phyloP scores from a whole-genome alignment of 331 rosid species.

The Stylosanthes scabra region DNA sequence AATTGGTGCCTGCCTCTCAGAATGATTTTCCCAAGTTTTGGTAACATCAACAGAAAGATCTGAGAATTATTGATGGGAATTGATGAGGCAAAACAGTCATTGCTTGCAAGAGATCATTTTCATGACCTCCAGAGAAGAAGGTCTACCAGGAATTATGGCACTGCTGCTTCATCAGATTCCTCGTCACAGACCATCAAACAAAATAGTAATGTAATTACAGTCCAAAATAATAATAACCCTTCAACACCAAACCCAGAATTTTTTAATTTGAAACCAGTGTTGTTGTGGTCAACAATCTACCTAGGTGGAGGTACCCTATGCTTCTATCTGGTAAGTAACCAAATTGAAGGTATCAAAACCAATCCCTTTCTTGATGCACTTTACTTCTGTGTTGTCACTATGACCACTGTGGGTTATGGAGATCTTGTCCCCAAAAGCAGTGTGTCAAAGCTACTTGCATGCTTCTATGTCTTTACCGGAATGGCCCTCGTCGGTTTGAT shows the following conservation, averaged over 20 bases:
- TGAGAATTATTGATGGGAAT: conserved; percentile 50
- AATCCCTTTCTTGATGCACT: conserved; percentile 70
- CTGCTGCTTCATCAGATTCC: conserved; percentile 17
- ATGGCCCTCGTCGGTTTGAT: conserved; percentile 75
- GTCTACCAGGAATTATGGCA: conserved; percentile 1
- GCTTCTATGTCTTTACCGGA: conserved; percentile 75
- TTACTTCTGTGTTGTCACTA: conserved; percentile 86
- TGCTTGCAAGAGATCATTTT: conserved; percentile 54
- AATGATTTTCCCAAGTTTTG: not conserved
- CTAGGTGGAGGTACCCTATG: conserved; percentile 73
- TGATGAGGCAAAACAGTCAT: conserved; percentile 57
- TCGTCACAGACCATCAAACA: conserved; percentile 15
- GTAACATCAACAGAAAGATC: not conserved
- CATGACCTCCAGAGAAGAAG: conserved; percentile 58
- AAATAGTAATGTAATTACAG: conserved; percentile 8
- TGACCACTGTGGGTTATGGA: conserved; percentile 93
- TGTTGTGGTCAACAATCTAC: conserved; percentile 50
- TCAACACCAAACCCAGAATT: conserved; percentile 48
- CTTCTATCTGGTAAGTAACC: conserved; percentile 67
- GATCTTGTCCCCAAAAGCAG: conserved; percentile 79
- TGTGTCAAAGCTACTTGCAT: conserved; percentile 74
- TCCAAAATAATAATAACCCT: conserved; percentile 16
- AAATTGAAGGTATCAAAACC: conserved; percentile 66
- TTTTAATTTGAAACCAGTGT: conserved; percentile 53
- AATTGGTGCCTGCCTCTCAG: too few relatives aligned